Evolutionary conservation across 2,329 filamentous ascomycete species (phyloP).

Genomic region (Coccinonectria pachysandricola): DNA sequence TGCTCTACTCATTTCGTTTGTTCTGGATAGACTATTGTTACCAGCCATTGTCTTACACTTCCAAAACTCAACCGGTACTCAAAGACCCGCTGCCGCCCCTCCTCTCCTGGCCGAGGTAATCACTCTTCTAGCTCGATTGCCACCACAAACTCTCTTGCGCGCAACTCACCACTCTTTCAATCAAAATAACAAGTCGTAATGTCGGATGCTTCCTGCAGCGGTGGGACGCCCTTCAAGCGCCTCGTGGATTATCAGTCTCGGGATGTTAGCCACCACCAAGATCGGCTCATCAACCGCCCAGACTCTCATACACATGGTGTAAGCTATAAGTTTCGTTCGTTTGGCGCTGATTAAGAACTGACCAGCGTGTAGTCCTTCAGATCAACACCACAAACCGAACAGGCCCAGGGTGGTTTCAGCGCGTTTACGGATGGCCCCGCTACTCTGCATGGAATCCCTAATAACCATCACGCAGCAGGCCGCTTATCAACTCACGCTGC

Average conservation of each 20-base stretch:
- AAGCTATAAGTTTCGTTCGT: too few species aligned
- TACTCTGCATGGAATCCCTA: conserved; percentile 18
- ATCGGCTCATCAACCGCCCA: conserved; percentile 25
- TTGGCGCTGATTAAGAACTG: too few species aligned
- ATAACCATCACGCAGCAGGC: conserved; percentile 24
- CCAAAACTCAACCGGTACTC: too few species aligned
- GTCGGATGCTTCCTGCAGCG: conserved; percentile 33
- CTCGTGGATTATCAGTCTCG: conserved; percentile 32
- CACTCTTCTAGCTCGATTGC: too few species aligned
- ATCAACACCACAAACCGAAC: conserved; percentile 19
- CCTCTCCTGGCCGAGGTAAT: too few species aligned
- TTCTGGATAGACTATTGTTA: too few species aligned
- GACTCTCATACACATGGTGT: conserved; percentile 21
- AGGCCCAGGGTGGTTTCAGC: conserved; percentile 23
- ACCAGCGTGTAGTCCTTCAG: conserved; percentile 23
- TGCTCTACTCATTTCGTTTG: too few species aligned
- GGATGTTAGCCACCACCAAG: conserved; percentile 31
- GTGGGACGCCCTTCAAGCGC: conserved; percentile 32
- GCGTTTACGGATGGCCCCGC: conserved; percentile 24
- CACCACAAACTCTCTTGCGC: too few species aligned
- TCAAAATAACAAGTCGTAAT: too few species aligned
- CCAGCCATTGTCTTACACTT: too few species aligned
- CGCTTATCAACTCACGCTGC: conserved; percentile 25
- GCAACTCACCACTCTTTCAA: too few species aligned
- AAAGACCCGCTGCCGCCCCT: too few species aligned